A percentile compares a stretch with the other conserved stretches of the same genome.
Conservation (phyloP, 345 rosid genomes). For the Brassica nigra region DNA sequence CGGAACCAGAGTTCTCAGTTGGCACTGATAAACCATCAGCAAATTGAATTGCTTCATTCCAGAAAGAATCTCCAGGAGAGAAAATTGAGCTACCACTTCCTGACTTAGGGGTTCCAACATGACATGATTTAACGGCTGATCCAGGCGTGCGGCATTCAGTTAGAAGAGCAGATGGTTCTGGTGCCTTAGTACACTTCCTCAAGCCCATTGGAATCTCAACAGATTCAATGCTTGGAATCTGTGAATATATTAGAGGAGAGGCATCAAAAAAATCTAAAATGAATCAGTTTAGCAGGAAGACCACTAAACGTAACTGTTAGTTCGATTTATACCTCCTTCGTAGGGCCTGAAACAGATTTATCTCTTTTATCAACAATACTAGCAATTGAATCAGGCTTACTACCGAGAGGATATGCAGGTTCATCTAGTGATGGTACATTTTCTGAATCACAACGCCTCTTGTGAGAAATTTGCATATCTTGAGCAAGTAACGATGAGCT, state of each 20-base stretch:
- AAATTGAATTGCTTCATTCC: constrained; percentile 93
- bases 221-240: constrained; percentile 37
- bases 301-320: neutral
- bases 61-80: constrained; percentile 94
- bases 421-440: constrained; percentile 38
- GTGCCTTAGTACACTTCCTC: constrained; percentile 59
- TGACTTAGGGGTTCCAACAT: constrained; percentile 66
- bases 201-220: constrained; percentile 52
- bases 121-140: constrained; percentile 51
- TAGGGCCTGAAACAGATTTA: constrained; percentile 26
- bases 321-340: constrained; percentile 51
- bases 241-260: constrained; percentile 25
- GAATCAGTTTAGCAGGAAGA: constrained; percentile 20
- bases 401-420: constrained; percentile 37
- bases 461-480: constrained; percentile 51
- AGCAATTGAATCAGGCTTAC: constrained; percentile 46
- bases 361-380: constrained; percentile 41
- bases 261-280: constrained; percentile 2
- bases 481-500: constrained; percentile 46
- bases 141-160: constrained; percentile 68
- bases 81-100: constrained; percentile 81
- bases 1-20: constrained; percentile 38
- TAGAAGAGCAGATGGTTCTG: constrained; percentile 42
- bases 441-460: constrained; percentile 48
- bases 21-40: constrained; percentile 77